phyloP scores from a whole-genome alignment of 768 basidiomycete genomes.

The Collybia sordida region DNA sequence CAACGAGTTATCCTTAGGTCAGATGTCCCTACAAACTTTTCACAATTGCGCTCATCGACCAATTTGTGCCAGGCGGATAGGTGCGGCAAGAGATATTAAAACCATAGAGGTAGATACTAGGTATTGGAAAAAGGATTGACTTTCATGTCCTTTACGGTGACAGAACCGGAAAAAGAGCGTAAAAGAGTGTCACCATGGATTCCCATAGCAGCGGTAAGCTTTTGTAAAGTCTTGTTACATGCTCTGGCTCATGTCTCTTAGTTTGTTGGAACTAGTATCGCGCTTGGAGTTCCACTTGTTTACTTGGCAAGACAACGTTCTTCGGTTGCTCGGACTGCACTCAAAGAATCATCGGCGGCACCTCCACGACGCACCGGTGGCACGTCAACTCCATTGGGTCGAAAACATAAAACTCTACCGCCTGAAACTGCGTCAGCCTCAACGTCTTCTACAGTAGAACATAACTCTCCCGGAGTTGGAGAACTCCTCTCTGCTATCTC shows the following conservation, averaged over 20 bases:
- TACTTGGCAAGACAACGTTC: conserved; percentile 32
- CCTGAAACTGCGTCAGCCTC: conserved; percentile 16
- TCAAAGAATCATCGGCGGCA: conserved; percentile 20
- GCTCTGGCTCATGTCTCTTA: neutral
- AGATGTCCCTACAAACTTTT: too few species aligned
- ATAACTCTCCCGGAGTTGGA: conserved; percentile 25
- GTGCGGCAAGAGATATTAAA: too few species aligned
- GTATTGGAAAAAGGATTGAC: too few species aligned
- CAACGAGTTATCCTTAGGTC: too few species aligned
- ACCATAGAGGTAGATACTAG: too few species aligned
- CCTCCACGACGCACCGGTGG: conserved; percentile 28
- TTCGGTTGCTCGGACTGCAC: conserved; percentile 18
- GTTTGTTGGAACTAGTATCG: conserved; percentile 21
- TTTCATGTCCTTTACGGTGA: too few species aligned
- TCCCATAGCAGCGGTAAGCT: conserved; percentile 14
- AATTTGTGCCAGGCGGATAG: too few species aligned
- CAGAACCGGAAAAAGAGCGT: neutral
- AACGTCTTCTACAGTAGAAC: conserved; percentile 17
- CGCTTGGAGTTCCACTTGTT: conserved; percentile 32
- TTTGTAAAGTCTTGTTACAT: neutral
- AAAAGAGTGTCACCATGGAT: conserved; percentile 16
- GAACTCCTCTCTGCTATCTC: conserved; percentile 37
- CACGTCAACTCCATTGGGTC: conserved; percentile 3
- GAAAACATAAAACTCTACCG: conserved; percentile 6
- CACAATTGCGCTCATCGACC: too few species aligned